Evolutionary conservation across 805 yeast genomes (phyloP), one percentile per base, ranked within the genome.

Genomic region (Ogataea pini): DNA sequence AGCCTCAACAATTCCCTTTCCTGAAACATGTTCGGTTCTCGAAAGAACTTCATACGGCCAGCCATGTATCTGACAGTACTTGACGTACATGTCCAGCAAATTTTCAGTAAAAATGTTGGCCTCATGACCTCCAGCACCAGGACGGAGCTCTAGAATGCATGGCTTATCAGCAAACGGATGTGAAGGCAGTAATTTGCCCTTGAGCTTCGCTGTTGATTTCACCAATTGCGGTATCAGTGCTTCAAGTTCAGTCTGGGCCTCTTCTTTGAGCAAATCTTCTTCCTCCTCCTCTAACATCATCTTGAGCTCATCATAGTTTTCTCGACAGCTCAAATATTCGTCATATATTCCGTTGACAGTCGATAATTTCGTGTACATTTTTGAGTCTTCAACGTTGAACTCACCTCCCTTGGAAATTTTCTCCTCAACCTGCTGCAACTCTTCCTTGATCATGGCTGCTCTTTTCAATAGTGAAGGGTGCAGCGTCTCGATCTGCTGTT

Each of bases 91-190:
- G 49, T 77, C 76, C 50, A 89, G 67, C 48, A 94, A 69, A 61
- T 94, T 94, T 33, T 77, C 78, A 0, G 98, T 80, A 66, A 94
- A 94, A 12, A 94, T 77, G 63, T 84, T 83, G 0, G 99, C 97
- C 62, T 94, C 99, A 5, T 83, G 79, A 2, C 99, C 99, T 13
- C 99, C 99, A 2, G 92, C 89, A 7, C 99, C 99, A 0, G 98
- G 97, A 48, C 97, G 75, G 12, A 94, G 68, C 64, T 94, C 99
- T 16, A 94, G 55, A 2, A 94, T 71, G 40, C 96, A 85, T 0
- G 94, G 82, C 52, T 79, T 81, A 39, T 87, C 94, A 3, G 84
- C 78, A 64, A 86, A 87, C 38, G 82, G 83, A 55, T 86, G 84
- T 2, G 87, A 80, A 1, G 97, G 97, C 18, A 92, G 67, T 4